Evolutionary conservation across 805 yeast genomes (phyloP).

Genomic region (Cyberlindnera samutprakarnensis): DNA sequence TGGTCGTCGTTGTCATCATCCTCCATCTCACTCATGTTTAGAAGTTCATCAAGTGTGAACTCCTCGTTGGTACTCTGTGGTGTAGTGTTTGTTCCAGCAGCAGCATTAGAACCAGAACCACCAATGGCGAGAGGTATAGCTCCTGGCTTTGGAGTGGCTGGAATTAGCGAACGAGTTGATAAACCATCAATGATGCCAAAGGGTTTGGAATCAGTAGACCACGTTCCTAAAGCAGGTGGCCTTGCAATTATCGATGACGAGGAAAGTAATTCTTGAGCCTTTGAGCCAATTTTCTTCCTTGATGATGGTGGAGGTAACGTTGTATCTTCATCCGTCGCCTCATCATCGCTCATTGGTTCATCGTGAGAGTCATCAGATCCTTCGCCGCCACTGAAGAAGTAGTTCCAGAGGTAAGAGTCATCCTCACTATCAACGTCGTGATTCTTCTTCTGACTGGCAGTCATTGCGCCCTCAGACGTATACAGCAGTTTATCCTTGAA

Average conservation of each 20-base stretch:
- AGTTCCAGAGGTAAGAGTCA: slow-evolving; percentile 68
- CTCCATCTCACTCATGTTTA: slow-evolving; percentile 84
- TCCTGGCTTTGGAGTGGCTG: too few relatives aligned
- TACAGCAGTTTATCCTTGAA: slow-evolving; percentile 14
- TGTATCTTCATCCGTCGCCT: slow-evolving; percentile 92
- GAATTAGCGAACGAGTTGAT: slow-evolving; percentile 69
- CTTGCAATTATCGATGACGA: slow-evolving; percentile 77
- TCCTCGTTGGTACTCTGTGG: slow-evolving; percentile 27
- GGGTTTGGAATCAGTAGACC: slow-evolving; percentile 80
- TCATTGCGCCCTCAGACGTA: slow-evolving; percentile 11
- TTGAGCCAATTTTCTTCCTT: slow-evolving; percentile 55
- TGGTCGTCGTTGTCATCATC: slow-evolving; percentile 55
- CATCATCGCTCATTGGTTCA: slow-evolving; percentile 47
- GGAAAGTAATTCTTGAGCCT: slow-evolving; percentile 88
- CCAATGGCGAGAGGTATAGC: slow-evolving; percentile 31
- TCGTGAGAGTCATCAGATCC: slow-evolving; percentile 18
- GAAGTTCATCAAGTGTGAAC: slow-evolving; percentile 65
- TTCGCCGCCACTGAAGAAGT: slow-evolving; percentile 48
- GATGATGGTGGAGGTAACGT: slow-evolving; percentile 66
- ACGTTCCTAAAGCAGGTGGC: slow-evolving; percentile 90
- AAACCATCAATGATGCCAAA: slow-evolving; percentile 93
- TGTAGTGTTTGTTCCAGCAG: neutral
- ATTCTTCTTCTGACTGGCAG: slow-evolving; percentile 1
- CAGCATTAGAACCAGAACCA: slow-evolving; percentile 5
- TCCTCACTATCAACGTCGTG: slow-evolving; percentile 31